Evolutionary conservation across 257 asterid genomes (phyloP).

Genomic region (Nicotiana paniculata): DNA sequence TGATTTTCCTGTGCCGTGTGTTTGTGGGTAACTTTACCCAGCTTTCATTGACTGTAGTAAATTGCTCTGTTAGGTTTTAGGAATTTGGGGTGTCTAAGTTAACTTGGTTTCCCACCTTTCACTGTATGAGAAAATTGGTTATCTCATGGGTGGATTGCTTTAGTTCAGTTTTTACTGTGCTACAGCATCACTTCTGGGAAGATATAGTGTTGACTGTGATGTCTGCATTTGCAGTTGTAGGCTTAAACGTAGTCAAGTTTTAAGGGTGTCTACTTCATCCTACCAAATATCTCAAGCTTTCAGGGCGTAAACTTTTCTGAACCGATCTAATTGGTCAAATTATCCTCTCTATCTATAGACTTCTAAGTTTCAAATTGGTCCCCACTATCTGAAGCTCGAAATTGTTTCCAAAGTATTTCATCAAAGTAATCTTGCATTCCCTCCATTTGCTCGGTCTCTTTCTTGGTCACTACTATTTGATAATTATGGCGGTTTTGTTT

Average conservation of each 20-base stretch:
- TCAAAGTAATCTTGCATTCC: not conserved
- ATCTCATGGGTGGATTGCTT: not conserved
- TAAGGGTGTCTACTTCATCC: not conserved
- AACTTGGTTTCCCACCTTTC: not conserved
- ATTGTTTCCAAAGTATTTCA: not conserved
- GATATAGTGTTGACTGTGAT: too few relatives aligned
- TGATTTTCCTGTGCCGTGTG: not conserved
- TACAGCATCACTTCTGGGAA: too few relatives aligned
- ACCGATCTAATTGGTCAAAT: not conserved
- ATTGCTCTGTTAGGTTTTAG: not conserved
- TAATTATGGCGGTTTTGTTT: too few relatives aligned
- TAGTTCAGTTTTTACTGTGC: not conserved
- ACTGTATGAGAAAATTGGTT: not conserved
- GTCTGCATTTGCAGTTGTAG: too few relatives aligned
- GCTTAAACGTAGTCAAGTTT: not conserved
- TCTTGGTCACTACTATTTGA: too few relatives aligned
- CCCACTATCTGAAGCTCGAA: not conserved
- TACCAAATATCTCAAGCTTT: not conserved
- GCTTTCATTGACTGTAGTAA: not conserved
- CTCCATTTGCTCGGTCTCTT: too few relatives aligned
- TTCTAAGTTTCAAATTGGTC: not conserved
- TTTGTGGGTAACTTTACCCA: not conserved
- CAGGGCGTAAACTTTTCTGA: not conserved
- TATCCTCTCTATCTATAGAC: not conserved
- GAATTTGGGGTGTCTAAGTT: not conserved